Base-by-base conservation (phyloP, 305 asterid species). In the Fraxinus dipetala region DNA sequence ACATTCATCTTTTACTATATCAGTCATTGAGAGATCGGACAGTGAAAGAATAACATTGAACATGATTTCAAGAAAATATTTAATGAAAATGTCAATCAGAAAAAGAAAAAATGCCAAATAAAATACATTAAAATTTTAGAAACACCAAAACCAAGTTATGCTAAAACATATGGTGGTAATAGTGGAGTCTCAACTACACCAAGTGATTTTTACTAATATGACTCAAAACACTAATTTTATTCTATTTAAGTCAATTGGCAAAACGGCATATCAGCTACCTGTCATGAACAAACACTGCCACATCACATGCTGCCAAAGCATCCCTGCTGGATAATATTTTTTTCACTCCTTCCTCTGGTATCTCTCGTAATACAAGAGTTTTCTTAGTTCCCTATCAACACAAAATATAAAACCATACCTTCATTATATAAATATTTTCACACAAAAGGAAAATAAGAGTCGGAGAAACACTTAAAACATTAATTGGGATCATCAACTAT, bases 231-330 rank as follows among this genome's bases (percentile, higher is more conserved):
- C 31, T 59, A 59, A 20, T 8, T 28, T 67, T 31, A 81, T 63
- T 56, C 81, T 36, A 54, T 63, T 75, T 40, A 26, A 40, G 75
- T 51, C 56, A 75, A 82, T 78, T 40, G 80, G 20, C 22, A 61
- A 34, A 78, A 67, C 2, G 9, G 34, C 20, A 28, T 67, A 65
- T 26, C 73, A 65, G 69, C 78, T 87, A 94, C 99, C 99, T 95
- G 90, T 95, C 98, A 84, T 95, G 99, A 82, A 94, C 96, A 90
- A 95, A 95, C 85, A 94, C 79, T 67, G 98, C 99, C 38, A 94
- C 90, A 79, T 95, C 99, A 82, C 99, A 95, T 73, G 92, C 87
- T 36, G 98, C 97, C 89, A 95, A 88, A 79, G 97, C 95, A 85
- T 95, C 97, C 91, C 81, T 93, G 69, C 75, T 87, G n/a, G 94